A percentile compares a stretch with the other conserved stretches of the same genome.
Evolutionary conservation across 2,329 filamentous ascomycete genomes (phyloP).

Genomic region (Pleurostoma richardsiae): DNA sequence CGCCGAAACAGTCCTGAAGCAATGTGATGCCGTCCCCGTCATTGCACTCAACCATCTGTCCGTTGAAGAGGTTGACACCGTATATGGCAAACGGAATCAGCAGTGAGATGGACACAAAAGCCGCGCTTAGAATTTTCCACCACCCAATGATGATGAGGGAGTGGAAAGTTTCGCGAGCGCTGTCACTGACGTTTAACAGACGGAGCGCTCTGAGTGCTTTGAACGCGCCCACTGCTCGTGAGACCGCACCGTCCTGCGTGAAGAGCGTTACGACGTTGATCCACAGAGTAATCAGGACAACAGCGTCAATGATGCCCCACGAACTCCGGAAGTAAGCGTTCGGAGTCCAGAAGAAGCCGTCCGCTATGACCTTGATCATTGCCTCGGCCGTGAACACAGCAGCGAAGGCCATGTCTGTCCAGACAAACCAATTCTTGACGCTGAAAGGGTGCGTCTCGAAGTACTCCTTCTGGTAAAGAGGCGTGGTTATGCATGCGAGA

Average conservation of each 20-base stretch:
- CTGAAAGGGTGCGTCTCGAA: constrained; percentile 56
- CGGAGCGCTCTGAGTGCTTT: constrained; percentile 91
- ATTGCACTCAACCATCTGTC: constrained; percentile 76
- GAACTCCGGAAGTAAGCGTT: constrained; percentile 96
- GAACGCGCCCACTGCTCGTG: constrained; percentile 89
- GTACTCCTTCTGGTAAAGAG: constrained; percentile 87
- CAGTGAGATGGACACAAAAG: constrained; percentile 89
- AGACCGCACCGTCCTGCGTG: constrained; percentile 75
- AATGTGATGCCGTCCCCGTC: constrained; percentile 56
- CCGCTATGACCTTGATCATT: constrained; percentile 86
- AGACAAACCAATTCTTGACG: constrained; percentile 85
- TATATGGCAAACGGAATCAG: constrained; percentile 97
- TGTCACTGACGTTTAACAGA: constrained; percentile 92
- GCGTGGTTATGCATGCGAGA: constrained; percentile 89
- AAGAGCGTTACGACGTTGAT: constrained; percentile 86
- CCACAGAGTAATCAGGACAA: constrained; percentile 92
- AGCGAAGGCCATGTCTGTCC: constrained; percentile 87
- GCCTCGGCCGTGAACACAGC: constrained; percentile 82
- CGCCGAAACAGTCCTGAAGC: constrained; percentile 74
- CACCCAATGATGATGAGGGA: constrained; percentile 90
- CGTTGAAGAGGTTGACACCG: constrained; percentile 87
- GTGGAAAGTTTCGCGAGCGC: constrained; percentile 92
- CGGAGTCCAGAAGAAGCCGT: constrained; percentile 93
- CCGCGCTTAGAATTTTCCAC: constrained; percentile 89
- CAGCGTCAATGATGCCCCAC: constrained; percentile 91